Conservation (phyloP, 2,329 filamentous ascomycete species). For the Fusarium sp. region DNA sequence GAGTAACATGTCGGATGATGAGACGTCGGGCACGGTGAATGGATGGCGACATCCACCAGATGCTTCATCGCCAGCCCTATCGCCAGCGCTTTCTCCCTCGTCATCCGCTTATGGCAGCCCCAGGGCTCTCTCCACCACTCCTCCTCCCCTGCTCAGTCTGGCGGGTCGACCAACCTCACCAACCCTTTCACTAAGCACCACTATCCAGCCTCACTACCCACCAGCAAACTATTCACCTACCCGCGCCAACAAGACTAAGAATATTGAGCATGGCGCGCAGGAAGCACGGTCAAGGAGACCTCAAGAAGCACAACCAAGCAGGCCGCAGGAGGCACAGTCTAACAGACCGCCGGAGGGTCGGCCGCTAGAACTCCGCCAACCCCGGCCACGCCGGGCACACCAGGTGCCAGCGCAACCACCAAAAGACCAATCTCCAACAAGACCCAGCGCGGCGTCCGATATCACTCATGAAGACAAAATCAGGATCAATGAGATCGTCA, state of each 20-base stretch:
- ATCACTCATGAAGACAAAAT: conserved; percentile 88
- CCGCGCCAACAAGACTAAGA: conserved; percentile 12
- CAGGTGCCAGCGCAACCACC: conserved; percentile 62
- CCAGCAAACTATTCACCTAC: conserved; percentile 78
- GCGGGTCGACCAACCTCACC: conserved; percentile 72
- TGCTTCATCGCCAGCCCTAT: conserved; percentile 72
- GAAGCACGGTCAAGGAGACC: conserved; percentile 34
- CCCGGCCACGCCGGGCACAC: conserved; percentile 61
- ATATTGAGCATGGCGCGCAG: conserved; percentile 24
- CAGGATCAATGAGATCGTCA: conserved; percentile 89
- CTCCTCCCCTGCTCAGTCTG: conserved; percentile 71
- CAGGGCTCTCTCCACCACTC: conserved; percentile 74
- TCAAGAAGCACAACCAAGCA: conserved; percentile 29
- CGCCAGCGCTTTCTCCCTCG: conserved; percentile 73
- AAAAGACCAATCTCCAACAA: conserved; percentile 75
- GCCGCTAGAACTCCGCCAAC: conserved; percentile 63
- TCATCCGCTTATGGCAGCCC: conserved; percentile 75
- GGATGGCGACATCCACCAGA: conserved; percentile 49
- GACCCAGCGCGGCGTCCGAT: conserved; percentile 51
- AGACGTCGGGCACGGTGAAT: conserved; percentile 48
- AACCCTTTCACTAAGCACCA: conserved; percentile 73
- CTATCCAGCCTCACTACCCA: conserved; percentile 79
- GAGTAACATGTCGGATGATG: conserved; percentile 69
- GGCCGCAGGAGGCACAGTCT: conserved; percentile 37
- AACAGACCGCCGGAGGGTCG: conserved; percentile 43